Percentiles rank a stretch among this genome's conserved stretches.
These are phyloP conservation scores for Phytophthora ohioensis DNA, from an alignment of 352 stramenopile species.

Conservation along the genomic window DNA sequence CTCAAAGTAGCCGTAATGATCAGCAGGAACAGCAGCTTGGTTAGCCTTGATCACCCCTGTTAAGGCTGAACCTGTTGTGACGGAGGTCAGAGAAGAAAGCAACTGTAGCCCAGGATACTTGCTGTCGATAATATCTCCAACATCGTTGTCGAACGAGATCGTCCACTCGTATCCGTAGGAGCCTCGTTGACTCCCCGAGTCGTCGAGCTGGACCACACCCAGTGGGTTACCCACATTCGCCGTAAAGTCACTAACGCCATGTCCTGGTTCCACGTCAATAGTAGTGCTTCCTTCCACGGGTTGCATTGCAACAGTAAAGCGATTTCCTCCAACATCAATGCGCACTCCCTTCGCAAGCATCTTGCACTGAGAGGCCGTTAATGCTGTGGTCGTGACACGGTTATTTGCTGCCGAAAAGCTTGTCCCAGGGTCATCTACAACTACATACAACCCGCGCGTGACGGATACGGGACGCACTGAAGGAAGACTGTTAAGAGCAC, in stretches of 20 bases:
- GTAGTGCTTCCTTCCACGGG: conserved; percentile 42
- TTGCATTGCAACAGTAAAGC: conserved; percentile 56
- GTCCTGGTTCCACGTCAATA: conserved; percentile 56
- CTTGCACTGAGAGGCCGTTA: conserved; percentile 46
- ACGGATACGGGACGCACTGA: conserved; percentile 62
- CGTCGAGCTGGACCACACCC: conserved; percentile 54
- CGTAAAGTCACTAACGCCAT: conserved; percentile 43
- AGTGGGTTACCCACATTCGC: conserved; percentile 11
- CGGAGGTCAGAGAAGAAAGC: conserved; percentile 56
- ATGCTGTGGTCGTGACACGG: conserved; percentile 47
- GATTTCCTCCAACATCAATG: conserved; percentile 43
- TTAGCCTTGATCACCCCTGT: conserved; percentile 34
- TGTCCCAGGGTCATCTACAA: conserved; percentile 39
- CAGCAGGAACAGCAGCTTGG: conserved; percentile 36
- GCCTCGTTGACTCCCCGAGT: conserved; percentile 44
- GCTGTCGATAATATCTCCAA: conserved; percentile 41
- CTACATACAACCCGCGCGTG: conserved; percentile 53
- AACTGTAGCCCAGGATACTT: conserved; percentile 62
- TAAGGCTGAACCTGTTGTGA: conserved; percentile 44
- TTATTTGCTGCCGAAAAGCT: conserved; percentile 42
- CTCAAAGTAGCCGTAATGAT: conserved; percentile 61
- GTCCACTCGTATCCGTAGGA: conserved; percentile 75
- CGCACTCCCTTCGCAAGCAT: conserved; percentile 47
- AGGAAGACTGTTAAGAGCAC: conserved; percentile 53
- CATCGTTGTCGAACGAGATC: conserved; percentile 67